Percentiles rank a stretch among this genome's conserved stretches.
Conservation (phyloP, 805 yeast species). For the Ogataea naganishii region DNA sequence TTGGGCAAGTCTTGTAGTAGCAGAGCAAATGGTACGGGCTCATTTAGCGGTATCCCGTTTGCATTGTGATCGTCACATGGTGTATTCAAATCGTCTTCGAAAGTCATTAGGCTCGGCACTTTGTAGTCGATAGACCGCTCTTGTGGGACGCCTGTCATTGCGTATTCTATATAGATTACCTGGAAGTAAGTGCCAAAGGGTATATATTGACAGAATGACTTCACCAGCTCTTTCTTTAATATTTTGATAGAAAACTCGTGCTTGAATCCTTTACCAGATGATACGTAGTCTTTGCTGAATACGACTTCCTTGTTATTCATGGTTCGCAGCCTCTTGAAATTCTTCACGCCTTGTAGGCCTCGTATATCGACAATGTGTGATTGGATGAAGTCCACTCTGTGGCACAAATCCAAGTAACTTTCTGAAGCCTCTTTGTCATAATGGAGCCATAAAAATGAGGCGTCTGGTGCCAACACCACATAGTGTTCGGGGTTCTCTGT, state of each 20-base stretch:
- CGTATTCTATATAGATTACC: constrained; percentile 47
- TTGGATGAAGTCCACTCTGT: constrained; percentile 48
- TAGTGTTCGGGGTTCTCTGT: constrained; percentile 38
- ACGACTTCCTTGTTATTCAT: constrained; percentile 47
- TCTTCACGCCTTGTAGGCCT: constrained; percentile 17
- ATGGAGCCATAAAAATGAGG: constrained; percentile 32
- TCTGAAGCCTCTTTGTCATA: constrained; percentile 29
- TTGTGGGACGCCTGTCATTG: constrained; percentile 37
- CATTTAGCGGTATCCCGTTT: background rate
- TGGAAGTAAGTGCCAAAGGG: constrained; percentile 49
- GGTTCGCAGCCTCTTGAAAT: constrained; percentile 33
- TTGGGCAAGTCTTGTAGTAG: constrained; percentile 30
- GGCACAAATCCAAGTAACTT: constrained; percentile 43
- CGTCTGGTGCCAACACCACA: constrained; percentile 57
- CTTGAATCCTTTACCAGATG: constrained; percentile 53
- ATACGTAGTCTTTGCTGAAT: constrained; percentile 44
- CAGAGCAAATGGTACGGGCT: constrained; percentile 25
- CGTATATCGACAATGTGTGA: constrained; percentile 48
- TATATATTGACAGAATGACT: constrained; percentile 50
- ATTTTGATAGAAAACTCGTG: constrained; percentile 35
- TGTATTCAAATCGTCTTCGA: background rate
- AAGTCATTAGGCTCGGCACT: background rate
- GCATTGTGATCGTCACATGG: background rate
- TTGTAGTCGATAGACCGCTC: constrained; percentile 6
- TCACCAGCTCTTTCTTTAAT: constrained; percentile 35